Conservation (phyloP, 176 grass and related monocot genomes). For the Oryza meridionalis region DNA sequence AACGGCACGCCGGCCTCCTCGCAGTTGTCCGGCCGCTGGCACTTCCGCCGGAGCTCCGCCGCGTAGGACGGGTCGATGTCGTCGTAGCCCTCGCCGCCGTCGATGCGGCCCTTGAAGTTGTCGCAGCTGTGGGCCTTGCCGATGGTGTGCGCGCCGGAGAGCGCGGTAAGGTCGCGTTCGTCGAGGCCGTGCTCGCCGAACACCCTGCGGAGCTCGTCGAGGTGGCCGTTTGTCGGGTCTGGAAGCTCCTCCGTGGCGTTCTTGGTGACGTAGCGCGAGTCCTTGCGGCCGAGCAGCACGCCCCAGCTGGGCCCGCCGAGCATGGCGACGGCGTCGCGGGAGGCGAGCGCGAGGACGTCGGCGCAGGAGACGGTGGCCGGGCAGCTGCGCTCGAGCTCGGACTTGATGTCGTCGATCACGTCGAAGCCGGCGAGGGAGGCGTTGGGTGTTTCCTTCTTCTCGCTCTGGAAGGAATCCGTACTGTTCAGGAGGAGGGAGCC, state of each 20-base stretch:
- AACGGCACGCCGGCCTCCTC: constrained; percentile 11
- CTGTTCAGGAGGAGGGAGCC: constrained; percentile 56
- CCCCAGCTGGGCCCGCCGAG: constrained; percentile 67
- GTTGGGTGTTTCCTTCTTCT: constrained; percentile 51
- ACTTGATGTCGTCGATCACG: constrained; percentile 65
- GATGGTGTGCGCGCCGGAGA: constrained; percentile 60
- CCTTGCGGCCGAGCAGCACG: constrained; percentile 73
- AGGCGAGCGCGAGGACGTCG: constrained; percentile 55
- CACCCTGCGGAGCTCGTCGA: constrained; percentile 30
- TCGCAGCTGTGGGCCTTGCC: constrained; percentile 32
- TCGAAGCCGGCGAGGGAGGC: constrained; percentile 47
- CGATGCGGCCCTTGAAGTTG: constrained; percentile 19
- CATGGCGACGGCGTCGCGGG: constrained; percentile 59
- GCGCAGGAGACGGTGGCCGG: constrained; percentile 63
- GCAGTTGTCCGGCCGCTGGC: background rate
- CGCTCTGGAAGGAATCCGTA: constrained; percentile 32
- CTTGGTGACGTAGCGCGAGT: constrained; percentile 42
- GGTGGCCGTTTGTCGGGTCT: background rate
- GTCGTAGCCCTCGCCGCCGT: background rate
- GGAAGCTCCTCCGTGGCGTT: constrained; percentile 49
- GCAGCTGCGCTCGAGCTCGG: constrained; percentile 47
- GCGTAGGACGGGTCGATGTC: constrained; percentile 37
- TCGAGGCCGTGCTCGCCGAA: constrained; percentile 55
- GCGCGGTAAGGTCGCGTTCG: constrained; percentile 49
- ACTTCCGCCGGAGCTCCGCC: background rate